Evolutionary conservation across 1,284 basidiomycete genomes (phyloP), one percentile per base, ranked within the genome.

Genomic region (Gymnopus androsaceus): DNA sequence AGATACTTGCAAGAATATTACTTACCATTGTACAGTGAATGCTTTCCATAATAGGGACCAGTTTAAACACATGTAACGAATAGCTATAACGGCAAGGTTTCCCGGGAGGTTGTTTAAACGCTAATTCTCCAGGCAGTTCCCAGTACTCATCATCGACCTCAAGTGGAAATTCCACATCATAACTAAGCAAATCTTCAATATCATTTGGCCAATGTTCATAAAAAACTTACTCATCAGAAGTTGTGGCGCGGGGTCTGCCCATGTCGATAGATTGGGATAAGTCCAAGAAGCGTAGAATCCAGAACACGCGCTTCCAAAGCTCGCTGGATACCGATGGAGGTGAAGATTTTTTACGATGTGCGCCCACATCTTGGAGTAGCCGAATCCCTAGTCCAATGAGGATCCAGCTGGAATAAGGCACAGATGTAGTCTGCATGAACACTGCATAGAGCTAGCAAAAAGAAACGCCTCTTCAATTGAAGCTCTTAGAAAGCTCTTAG

Each of bases 271-370:
- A 37, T 8, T 38, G 60, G 82, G 33, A 15, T 2, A 37, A 3
- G 34, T 58, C 57, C 2, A 51, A n/a, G 3, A 3, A 36, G 6
- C 51, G 30, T 23, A 58, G 6, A 7, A 21, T 37, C 86, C 85
- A 88, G 68, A 89, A 90, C 1, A 80, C 80, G 4, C 86, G 77
- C 59, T 82, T 84, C 72, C 80, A 84, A 11, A 85, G 66, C 55
- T 87, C 83, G 41, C 81, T 73, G 51, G 83, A 72, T 0, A 73
- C 65, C 4, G 70, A 68, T 8, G 64, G 60, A 11, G 41, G 36
- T 4, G 21, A 14, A 31, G 34, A 5, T 15, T 15, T 59, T 60
- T 52, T 74, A 72, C 79, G 65, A 50, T 80, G 80, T 17, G 77
- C 77, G 12, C 78, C 78, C 1, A 80, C 73, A 51, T 80, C 79